These are phyloP conservation scores for Pseudocercospora cruenta DNA, from an alignment of 2,329 filamentous ascomycete genomes.

Conservation along the genomic window DNA sequence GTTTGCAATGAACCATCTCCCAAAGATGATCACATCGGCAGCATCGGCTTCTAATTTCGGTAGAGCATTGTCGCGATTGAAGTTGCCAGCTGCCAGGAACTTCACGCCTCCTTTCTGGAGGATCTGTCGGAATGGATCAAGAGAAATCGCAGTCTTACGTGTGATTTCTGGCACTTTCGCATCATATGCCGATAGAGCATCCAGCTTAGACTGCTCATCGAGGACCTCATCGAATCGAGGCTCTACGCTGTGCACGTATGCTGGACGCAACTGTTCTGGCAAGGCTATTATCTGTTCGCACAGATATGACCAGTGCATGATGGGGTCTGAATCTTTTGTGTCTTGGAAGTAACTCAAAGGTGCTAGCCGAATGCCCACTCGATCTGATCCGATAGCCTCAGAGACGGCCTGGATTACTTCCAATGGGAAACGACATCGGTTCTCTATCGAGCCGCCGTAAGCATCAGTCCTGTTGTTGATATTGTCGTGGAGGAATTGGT, in stretches of 20 bases:
- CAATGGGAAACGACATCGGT: slow-evolving; percentile 53
- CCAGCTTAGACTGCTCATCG: slow-evolving; percentile 32
- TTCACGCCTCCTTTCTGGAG: slow-evolving; percentile 33
- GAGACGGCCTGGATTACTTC: slow-evolving; percentile 56
- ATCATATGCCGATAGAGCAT: slow-evolving; percentile 25
- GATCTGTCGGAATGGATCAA: slow-evolving; percentile 29
- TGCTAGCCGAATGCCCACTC: slow-evolving; percentile 60
- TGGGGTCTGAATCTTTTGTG: slow-evolving; percentile 62
- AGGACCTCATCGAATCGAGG: slow-evolving; percentile 52
- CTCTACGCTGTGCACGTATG: slow-evolving; percentile 65
- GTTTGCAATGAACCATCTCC: slow-evolving; percentile 53
- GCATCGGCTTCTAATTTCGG: slow-evolving; percentile 45
- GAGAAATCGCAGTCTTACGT: slow-evolving; percentile 24
- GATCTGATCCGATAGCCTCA: slow-evolving; percentile 56
- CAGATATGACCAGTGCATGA: slow-evolving; percentile 64
- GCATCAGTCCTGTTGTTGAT: slow-evolving; percentile 56
- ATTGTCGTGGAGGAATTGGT: slow-evolving; percentile 65
- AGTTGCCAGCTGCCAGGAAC: slow-evolving; percentile 47
- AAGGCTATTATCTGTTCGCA: slow-evolving; percentile 44
- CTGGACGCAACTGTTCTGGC: slow-evolving; percentile 54
- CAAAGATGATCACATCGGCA: slow-evolving; percentile 50
- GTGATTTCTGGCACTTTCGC: slow-evolving; percentile 35
- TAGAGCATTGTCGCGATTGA: slow-evolving; percentile 42
- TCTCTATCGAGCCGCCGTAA: slow-evolving; percentile 50
- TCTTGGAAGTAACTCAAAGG: slow-evolving; percentile 65